phyloP scores from a whole-genome alignment of 176 grass and related monocot species.

The Thalia dealbata region DNA sequence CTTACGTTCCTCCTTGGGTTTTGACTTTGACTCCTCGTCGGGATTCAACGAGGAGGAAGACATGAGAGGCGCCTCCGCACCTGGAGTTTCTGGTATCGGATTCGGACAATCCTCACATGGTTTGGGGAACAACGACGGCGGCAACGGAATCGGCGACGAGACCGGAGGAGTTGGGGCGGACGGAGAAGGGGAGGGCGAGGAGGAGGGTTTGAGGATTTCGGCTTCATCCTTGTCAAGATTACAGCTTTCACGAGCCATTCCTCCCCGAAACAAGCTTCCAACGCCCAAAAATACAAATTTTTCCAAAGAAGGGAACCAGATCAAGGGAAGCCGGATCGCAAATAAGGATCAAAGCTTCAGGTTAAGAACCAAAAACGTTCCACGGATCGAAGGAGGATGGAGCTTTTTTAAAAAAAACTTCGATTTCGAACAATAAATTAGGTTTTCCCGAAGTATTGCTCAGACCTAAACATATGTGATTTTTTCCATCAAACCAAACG shows the following conservation, averaged over 20 bases:
- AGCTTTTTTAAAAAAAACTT: no score
- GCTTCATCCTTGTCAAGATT: conserved; percentile 18
- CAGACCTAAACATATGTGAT: not conserved
- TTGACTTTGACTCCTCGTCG: not conserved
- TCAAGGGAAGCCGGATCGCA: no score
- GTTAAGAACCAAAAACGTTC: not conserved
- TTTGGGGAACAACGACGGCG: not conserved
- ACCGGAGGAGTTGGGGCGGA: not conserved
- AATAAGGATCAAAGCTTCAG: not conserved
- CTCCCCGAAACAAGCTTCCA: not conserved
- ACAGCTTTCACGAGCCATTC: conserved; percentile 14
- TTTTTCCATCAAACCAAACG: not conserved
- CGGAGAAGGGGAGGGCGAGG: conserved; percentile 1
- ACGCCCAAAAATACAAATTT: not conserved
- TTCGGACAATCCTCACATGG: not conserved
- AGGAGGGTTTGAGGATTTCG: conserved; percentile 10
- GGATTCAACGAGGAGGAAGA: not conserved
- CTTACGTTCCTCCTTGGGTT: not conserved
- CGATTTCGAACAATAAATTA: no score
- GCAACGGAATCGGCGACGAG: not conserved
- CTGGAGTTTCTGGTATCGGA: not conserved
- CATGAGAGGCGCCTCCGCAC: not conserved
- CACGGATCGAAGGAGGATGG: no score
- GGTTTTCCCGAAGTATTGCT: not conserved
- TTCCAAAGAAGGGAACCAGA: not conserved